Evolutionary conservation across 495 filamentous ascomycete genomes (phyloP).

Genomic region (Hypoxylon trugodes): DNA sequence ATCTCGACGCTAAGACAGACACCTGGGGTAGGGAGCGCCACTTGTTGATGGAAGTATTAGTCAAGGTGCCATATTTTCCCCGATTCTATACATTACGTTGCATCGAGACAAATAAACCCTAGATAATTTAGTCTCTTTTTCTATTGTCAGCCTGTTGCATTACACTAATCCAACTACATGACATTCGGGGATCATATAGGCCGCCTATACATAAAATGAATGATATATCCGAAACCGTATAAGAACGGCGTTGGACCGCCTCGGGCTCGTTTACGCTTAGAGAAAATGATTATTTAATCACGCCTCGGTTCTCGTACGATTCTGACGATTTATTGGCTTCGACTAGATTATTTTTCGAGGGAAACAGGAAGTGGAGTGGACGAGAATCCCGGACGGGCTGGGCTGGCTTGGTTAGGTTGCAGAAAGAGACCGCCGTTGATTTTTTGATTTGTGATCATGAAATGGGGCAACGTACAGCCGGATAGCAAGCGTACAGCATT

Average conservation of each 20-base stretch:
- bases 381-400: neutral
- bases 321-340: conserved; percentile 5
- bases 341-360: neutral
- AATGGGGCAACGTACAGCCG: conserved; percentile 19
- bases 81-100: too few species aligned
- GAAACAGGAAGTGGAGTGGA: neutral
- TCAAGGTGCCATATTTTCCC: neutral
- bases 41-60: neutral
- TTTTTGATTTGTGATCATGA: conserved; percentile 45
- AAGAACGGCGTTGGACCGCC: too few species aligned
- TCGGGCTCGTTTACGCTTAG: neutral
- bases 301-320: conserved; percentile 1
- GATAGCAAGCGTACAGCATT: too few species aligned
- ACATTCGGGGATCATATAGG: too few species aligned
- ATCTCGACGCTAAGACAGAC: conserved; percentile 4
- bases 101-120: too few species aligned
- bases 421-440: neutral
- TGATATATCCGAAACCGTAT: too few species aligned
- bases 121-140: too few species aligned
- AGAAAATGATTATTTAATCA: neutral
- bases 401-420: too few species aligned
- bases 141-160: too few species aligned
- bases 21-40: neutral
- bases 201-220: too few species aligned
- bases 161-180: too few species aligned